Base-by-base conservation (phyloP, 2,329 filamentous ascomycete genomes). In the Microcyclospora tardicrescens region DNA sequence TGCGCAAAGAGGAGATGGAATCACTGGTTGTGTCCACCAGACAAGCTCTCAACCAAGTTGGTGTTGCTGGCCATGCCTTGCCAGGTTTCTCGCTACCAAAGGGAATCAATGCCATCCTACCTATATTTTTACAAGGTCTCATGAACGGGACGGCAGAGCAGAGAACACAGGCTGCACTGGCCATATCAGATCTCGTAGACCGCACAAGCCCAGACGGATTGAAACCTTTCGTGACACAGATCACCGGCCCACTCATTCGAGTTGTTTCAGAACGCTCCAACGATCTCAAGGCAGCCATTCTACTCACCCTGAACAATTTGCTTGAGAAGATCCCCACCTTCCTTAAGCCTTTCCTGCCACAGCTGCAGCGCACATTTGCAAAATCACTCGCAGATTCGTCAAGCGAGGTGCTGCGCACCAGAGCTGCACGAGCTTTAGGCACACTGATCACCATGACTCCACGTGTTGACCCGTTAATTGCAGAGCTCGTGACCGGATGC, bases 1-100 rank as follows among this genome's bases (percentile, higher is more conserved):
- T 98, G 44, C 81, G 80, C 57, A 98, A 98, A 62, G 93, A 98
- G 58, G 89, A 96, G 63, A 96, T 98, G 91, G 93, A 98, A 57
- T 78, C 81, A 1, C 71, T 98, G 34, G 86, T 94, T 13, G 68
- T 77, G 38, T 91, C 89, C 0, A 94, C 89, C 2, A 73, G 89
- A 42, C 83, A 93, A 60, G 80, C 84, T 1, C 71, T 98, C 39
- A 79, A 84, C 48, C 84, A 89, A 54, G 83, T 96, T 34, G 91
- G 93, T 51, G 84, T 94, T 33, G 68, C 86, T 32, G 91, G 91
- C 19, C 73, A 79, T 31, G 80, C 87, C 54, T 69, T 98, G 34
- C 77, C 86, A 30, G 93, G 91, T 28, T 98, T 98, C 66, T 71
- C 69, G 28, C 67, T 96, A 40, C 91, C 89, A 2, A 98, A 96